Conservation (phyloP, 768 basidiomycete species). For the Leccinum ochraceum region DNA sequence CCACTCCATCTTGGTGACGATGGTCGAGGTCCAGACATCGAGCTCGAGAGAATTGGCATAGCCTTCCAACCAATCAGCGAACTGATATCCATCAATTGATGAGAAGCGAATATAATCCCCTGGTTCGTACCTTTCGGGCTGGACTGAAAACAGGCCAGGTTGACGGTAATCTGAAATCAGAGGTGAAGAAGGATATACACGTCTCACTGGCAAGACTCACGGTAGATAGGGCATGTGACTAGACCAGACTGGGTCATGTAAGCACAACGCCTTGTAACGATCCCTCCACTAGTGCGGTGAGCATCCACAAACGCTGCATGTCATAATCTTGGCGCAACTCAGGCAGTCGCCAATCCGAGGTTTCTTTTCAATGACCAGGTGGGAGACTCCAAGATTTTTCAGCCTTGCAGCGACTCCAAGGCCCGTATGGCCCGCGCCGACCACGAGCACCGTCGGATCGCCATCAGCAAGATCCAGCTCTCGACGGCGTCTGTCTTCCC, state of each 20-base stretch:
- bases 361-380: slow-evolving; percentile 60
- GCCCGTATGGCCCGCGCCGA: slow-evolving; percentile 70
- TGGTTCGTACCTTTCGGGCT: slow-evolving; percentile 43
- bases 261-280: slow-evolving; percentile 56
- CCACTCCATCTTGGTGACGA: slow-evolving; percentile 40
- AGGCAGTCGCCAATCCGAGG: slow-evolving; percentile 50
- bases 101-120: not conserved
- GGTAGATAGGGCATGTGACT: slow-evolving; percentile 57
- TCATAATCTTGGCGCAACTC: slow-evolving; percentile 4
- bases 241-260: slow-evolving; percentile 56
- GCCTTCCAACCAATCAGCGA: slow-evolving; percentile 67
- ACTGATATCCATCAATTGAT: slow-evolving; percentile 30
- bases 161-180: slow-evolving; percentile 49
- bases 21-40: slow-evolving; percentile 60
- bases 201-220: slow-evolving; percentile 30
- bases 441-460: slow-evolving; percentile 58
- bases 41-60: slow-evolving; percentile 62
- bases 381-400: slow-evolving; percentile 53
- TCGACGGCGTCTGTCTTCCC: slow-evolving; percentile 47
- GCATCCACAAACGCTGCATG: too few species aligned
- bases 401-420: slow-evolving; percentile 66
- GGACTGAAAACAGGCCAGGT: slow-evolving; percentile 56
- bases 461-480: slow-evolving; percentile 48
- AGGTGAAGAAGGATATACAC: not conserved
- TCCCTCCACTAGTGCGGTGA: slow-evolving; percentile 45